Conservation (phyloP, 176 grass and related monocot species). For the Oryza meridionalis region DNA sequence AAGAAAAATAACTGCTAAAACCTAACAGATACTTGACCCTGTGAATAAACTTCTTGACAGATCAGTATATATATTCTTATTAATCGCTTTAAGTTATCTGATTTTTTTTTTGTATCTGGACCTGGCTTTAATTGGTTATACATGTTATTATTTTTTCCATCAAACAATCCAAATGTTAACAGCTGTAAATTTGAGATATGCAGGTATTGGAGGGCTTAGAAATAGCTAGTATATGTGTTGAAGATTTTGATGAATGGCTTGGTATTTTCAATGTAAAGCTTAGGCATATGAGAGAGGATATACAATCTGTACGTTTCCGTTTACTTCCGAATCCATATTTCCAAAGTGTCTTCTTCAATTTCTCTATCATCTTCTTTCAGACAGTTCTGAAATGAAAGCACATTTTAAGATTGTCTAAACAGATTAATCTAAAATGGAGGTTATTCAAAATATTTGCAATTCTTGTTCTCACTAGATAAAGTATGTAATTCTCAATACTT, state of each 20-base stretch:
- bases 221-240: constrained; percentile 71
- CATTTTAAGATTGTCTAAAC: background rate
- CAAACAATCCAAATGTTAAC: background rate
- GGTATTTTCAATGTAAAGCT: constrained; percentile 98
- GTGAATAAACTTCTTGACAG: background rate
- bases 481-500: background rate
- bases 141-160: background rate
- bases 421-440: background rate
- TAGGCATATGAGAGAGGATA: constrained; percentile 97
- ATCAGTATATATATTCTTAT: background rate
- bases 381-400: background rate
- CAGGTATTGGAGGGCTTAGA: constrained; percentile 91
- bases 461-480: background rate
- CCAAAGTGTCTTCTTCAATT: background rate
- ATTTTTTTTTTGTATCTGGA: background rate
- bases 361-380: background rate
- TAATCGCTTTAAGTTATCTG: background rate
- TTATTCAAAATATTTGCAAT: background rate
- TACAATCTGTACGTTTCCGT: constrained; percentile 74
- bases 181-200: constrained; percentile 8
- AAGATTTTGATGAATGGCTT: constrained; percentile 99
- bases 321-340: constrained; percentile 17
- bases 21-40: background rate
- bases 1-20: background rate
- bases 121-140: background rate